These are phyloP conservation scores for Psidium friedrichsthalianum DNA, from an alignment of 345 rosid genomes.

Conservation along the genomic window DNA sequence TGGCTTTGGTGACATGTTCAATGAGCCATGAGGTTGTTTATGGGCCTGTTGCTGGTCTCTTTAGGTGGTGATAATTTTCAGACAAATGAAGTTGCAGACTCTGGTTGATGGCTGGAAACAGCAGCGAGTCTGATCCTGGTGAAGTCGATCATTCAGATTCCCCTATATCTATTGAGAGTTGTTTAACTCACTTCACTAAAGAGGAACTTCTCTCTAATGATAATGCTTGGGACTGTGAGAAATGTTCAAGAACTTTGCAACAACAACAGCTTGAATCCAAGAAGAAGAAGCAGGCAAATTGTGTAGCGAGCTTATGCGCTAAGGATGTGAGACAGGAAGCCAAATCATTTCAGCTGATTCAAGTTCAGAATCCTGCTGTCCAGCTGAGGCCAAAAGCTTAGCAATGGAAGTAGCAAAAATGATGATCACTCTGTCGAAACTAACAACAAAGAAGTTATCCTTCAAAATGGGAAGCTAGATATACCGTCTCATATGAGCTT, in stretches of 20 bases:
- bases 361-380: conserved; percentile 1
- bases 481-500: background rate
- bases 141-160: conserved; percentile 84
- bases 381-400: background rate
- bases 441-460: background rate
- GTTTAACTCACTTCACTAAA: conserved; percentile 74
- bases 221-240: conserved; percentile 97
- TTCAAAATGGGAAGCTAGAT: background rate
- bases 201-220: conserved; percentile 77
- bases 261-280: conserved; percentile 17
- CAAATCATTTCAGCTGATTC: conserved; percentile 2
- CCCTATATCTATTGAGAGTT: conserved; percentile 85
- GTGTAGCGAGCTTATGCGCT: background rate
- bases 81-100: conserved; percentile 28
- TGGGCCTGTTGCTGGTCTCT: conserved; percentile 50
- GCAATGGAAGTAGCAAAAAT: conserved; percentile 17
- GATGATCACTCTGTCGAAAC: background rate
- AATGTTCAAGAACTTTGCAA: conserved; percentile 50
- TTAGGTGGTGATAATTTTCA: conserved; percentile 6
- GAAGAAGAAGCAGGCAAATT: conserved; percentile 17
- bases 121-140: conserved; percentile 89
- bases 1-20: conserved; percentile 82
- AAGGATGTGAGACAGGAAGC: conserved; percentile 18
- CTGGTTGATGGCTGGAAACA: conserved; percentile 37
- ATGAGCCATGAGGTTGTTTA: conserved; percentile 62